Conservation (phyloP, 805 yeast species). For the Nakazawaea wyomingensis region DNA sequence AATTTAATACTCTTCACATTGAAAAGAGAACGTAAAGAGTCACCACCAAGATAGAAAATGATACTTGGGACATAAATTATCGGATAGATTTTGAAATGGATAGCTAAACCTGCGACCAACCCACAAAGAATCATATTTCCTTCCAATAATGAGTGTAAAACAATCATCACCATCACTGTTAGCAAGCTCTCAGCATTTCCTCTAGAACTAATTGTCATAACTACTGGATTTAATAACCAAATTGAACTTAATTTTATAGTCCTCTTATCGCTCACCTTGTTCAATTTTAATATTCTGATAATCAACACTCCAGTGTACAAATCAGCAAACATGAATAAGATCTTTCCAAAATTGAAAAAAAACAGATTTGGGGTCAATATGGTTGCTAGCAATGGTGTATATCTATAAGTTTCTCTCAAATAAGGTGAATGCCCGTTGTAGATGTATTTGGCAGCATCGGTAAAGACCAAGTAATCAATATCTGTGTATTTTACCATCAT, state of each 20-base stretch:
- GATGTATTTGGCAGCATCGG: slow-evolving; percentile 83
- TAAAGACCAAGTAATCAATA: slow-evolving; percentile 88
- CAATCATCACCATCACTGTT: slow-evolving; percentile 66
- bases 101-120: slow-evolving; percentile 62
- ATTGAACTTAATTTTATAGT: slow-evolving; percentile 46
- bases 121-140: slow-evolving; percentile 30
- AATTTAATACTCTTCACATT: slow-evolving; percentile 39
- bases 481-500: slow-evolving; percentile 87
- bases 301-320: slow-evolving; percentile 70
- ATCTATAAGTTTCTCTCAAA: slow-evolving; percentile 80
- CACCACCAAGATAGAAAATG: slow-evolving; percentile 36
- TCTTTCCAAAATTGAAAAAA: slow-evolving; percentile 67
- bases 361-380: slow-evolving; percentile 61
- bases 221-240: slow-evolving; percentile 96
- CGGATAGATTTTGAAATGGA: slow-evolving; percentile 92
- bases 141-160: slow-evolving; percentile 44
- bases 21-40: slow-evolving; percentile 25
- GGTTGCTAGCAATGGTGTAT: slow-evolving; percentile 91
- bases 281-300: slow-evolving; percentile 31
- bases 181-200: slow-evolving; percentile 91
- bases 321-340: slow-evolving; percentile 73
- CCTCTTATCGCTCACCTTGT: slow-evolving; percentile 19
- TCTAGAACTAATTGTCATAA: slow-evolving; percentile 83
- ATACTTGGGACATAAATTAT: slow-evolving; percentile 79
- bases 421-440: slow-evolving; percentile 63